Conservation (phyloP, 768 basidiomycete genomes). For the Collybiopsis luxurians region DNA sequence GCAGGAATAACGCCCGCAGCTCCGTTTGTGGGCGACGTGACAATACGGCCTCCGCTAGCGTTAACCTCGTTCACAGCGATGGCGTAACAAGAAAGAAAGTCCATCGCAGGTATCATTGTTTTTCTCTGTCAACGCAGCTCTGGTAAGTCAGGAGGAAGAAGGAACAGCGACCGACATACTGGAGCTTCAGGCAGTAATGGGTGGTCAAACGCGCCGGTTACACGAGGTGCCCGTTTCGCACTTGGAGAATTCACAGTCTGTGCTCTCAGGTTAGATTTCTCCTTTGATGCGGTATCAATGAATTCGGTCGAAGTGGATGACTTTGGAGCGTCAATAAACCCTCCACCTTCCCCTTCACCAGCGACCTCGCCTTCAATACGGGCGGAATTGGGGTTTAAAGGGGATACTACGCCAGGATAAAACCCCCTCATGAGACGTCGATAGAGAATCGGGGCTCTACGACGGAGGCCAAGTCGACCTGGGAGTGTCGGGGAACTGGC, state of each 20-base stretch:
- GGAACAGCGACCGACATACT: conserved; percentile 42
- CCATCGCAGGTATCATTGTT: conserved; percentile 89
- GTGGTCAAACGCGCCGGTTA: conserved; percentile 80
- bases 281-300: too few species aligned
- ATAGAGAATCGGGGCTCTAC: conserved; percentile 89
- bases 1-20: conserved; percentile 93
- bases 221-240: conserved; percentile 33
- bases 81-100: conserved; percentile 91
- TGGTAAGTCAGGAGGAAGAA: not conserved
- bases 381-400: conserved; percentile 27
- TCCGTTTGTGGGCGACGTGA: conserved; percentile 93
- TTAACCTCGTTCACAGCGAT: conserved; percentile 96
- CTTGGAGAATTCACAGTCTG: not conserved
- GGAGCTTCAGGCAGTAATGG: conserved; percentile 79
- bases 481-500: conserved; percentile 78
- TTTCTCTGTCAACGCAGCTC: conserved; percentile 49
- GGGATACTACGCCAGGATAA: conserved; percentile 44
- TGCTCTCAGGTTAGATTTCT: not conserved
- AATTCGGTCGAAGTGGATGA: too few species aligned
- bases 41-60: conserved; percentile 88
- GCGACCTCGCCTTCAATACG: conserved; percentile 18
- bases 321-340: not conserved
- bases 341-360: not conserved
- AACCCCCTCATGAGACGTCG: conserved; percentile 85
- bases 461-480: conserved; percentile 74